Base-by-base conservation (phyloP, 2,329 filamentous ascomycete species). In the Didymellaceae sp. region DNA sequence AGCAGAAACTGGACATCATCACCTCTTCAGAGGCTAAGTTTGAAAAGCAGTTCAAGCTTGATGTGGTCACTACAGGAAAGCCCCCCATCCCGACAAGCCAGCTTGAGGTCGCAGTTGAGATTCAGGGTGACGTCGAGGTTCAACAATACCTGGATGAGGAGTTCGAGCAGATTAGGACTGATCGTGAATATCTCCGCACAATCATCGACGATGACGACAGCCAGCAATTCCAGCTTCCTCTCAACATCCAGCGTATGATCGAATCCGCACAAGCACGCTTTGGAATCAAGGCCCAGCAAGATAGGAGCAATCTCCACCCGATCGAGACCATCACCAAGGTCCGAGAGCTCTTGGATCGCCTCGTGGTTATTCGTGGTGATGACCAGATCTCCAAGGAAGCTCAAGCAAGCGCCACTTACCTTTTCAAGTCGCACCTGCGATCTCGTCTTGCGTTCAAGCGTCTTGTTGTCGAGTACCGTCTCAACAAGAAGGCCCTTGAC, bases 361-460 rank as follows among this genome's bases (percentile, higher is more conserved):
- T 99, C 69, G 80, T 90, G 35, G 87, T 97, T 60, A 91, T 99
- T 58, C 90, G 91, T 59, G 94, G 94, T 55, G 79, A 84, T 1
- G 95, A 99, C 70, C 73, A 78, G 0, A 85, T 99, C 49, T 97
- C 94, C 0, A 72, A 78, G 34, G 93, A 99, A 74, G 94, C 93
- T 6, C 90, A 99, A 63, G 77, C 85, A 39, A 97, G 90, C 65
- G 90, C 95, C 3, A 97, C 92, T 0, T 82, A 95, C 50, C 80
- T 99, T 9, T 91, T 97, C 83, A 97, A 97, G 78, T 90, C 90
- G 10, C 87, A 96, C 66, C 76, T 97, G 48, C 89, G 94, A 39
- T 96, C 92, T 25, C 86, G 90, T 43, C 81, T 99, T 48, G 90
- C 94, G 0, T 99, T 91, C 84, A 96, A 96, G 77, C 88, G 91